Evolutionary conservation across 768 basidiomycete species (phyloP).

Genomic region (Calocybe gangraenosa): DNA sequence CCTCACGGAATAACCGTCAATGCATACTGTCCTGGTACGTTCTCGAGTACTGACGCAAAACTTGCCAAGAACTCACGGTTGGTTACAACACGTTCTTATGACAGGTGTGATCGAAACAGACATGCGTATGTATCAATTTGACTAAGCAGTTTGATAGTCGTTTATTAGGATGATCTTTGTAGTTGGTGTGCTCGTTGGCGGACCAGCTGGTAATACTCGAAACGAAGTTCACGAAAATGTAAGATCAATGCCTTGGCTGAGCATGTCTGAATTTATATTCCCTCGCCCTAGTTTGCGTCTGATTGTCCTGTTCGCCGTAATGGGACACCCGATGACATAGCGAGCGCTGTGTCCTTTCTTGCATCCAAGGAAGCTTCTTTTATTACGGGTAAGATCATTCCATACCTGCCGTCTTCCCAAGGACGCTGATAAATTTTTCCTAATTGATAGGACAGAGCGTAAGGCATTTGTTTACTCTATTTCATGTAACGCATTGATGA

Average conservation of each 20-base stretch:
- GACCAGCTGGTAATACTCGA: no score
- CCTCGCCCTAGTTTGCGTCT: background rate
- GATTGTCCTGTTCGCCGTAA: constrained; percentile 5
- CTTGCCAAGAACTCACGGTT: background rate
- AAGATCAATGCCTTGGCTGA: background rate
- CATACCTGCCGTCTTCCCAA: no score
- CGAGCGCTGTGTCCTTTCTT: constrained; percentile 32
- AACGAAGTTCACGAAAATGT: no score
- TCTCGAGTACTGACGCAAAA: background rate
- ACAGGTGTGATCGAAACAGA: background rate
- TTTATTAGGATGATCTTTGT: no score
- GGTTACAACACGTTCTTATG: background rate
- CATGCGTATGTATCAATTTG: background rate
- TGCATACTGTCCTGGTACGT: constrained; percentile 18
- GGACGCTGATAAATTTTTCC: no score
- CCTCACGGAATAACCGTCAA: no score
- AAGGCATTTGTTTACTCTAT: no score
- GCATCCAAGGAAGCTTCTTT: constrained; percentile 29
- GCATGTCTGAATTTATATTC: background rate
- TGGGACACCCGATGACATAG: constrained; percentile 27
- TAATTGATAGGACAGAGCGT: no score
- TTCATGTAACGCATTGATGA: no score
- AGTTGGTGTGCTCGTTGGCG: no score
- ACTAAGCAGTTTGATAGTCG: no score
- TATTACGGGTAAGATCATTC: constrained; percentile 24